Base-by-base conservation (phyloP, 2,329 filamentous ascomycete species). In the Aspergillus piperis region DNA sequence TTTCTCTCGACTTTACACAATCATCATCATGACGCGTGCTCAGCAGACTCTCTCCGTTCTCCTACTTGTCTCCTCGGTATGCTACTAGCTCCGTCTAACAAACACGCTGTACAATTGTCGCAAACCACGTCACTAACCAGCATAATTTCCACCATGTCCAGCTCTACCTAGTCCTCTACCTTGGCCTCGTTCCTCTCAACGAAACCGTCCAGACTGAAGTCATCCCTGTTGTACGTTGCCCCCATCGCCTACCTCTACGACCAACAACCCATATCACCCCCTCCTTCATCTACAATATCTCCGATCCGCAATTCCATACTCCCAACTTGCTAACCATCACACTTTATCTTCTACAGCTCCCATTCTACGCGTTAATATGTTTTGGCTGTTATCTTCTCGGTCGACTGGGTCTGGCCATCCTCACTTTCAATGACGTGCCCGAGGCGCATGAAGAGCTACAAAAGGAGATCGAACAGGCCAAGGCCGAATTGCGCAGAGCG, bases 371-470 rank as follows among this genome's bases (percentile, higher is more conserved):
- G 50, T 83, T 98, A 69, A 90, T 99, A 67, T 88, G 90, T 21
- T 93, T 98, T 74, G 95, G 93, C 78, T 90, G 93, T 64, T 93
- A 92, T 79, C 88, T 99, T 19, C 89, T 99, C 66, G 92, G 90
- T 81, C 91, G 92, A 70, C 89, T 99, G 64, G 95, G 95, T 71
- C 90, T 88, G 82, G 95, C 95, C 66, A 91, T 99, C 70, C 84
- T 96, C 75, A 96, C 92, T 59, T 99, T 99, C 85, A 95, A 96
- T 82, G 93, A 98, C 78, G 92, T 96, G 52, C 93, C 94, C 57
- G 86, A 91, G 63, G 95, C 95, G 55, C 90, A 98, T 79, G 86
- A 88, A 75, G 93, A 97, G 80, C 82, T 99, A 70, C 92, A 95
- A 84, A 82, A 81, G 70, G 90, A 98, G 90, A 96, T 82, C 88